A percentile compares a stretch with the other conserved stretches of the same genome.
Conservation (phyloP, 2,329 filamentous ascomycete species). For the Verticillium klebahnii region DNA sequence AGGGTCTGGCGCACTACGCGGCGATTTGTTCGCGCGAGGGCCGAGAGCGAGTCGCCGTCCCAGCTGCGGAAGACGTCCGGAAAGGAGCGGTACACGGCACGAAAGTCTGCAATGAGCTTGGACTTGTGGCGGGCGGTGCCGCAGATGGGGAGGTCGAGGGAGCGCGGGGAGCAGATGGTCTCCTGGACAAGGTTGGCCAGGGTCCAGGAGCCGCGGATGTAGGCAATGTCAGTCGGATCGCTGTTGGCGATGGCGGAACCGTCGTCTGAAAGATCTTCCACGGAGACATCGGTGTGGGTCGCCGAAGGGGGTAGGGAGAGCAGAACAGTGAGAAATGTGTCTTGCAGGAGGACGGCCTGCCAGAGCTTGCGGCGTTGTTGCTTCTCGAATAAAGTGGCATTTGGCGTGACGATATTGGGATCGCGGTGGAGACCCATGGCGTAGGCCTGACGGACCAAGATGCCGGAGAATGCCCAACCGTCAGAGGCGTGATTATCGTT, state of each 20-base stretch:
- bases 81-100: constrained; percentile 67
- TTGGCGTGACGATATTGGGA: constrained; percentile 66
- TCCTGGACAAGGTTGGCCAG: constrained; percentile 75
- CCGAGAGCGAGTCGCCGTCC: constrained; percentile 55
- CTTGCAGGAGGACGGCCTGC: constrained; percentile 77
- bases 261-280: constrained; percentile 68
- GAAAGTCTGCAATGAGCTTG: constrained; percentile 65
- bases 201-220: constrained; percentile 73
- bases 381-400: constrained; percentile 66
- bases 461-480: constrained; percentile 77
- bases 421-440: constrained; percentile 79
- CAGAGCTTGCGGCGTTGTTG: constrained; percentile 75
- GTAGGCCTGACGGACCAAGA: constrained; percentile 72
- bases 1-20: constrained; percentile 69
- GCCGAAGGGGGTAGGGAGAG: constrained; percentile 73
- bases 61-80: constrained; percentile 66
- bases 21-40: constrained; percentile 54
- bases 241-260: constrained; percentile 50
- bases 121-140: constrained; percentile 64
- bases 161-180: constrained; percentile 69
- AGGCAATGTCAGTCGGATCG: constrained; percentile 62
- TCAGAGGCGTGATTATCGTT: constrained; percentile 83
- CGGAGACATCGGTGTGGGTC: constrained; percentile 73
- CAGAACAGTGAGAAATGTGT: constrained; percentile 76
- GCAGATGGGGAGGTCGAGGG: constrained; percentile 68